Evolutionary conservation across 305 asterid species (phyloP), one percentile per base, ranked within the genome.

Genomic region (Andrographis paniculata): DNA sequence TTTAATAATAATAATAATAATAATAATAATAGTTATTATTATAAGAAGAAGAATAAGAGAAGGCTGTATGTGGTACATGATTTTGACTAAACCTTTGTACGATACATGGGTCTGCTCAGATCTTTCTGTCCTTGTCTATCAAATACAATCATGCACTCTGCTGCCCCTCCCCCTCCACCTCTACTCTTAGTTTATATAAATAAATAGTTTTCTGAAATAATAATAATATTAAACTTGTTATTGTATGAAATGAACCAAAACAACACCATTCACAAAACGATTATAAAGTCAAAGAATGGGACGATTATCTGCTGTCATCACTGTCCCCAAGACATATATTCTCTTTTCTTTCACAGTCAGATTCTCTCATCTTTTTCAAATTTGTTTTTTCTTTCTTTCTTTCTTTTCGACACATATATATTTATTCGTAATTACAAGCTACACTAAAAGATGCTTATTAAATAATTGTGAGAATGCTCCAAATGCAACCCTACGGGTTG

Each of bases 1-100:
- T 11, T 5, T 2, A 5, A 14, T 3, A 2, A 37, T 0, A 37
- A 13, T 37, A 37, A 1, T 2, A 14, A 9, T 13, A 37, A 33
- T 33, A 33, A 33, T 5, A 33, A 33, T 33, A 33, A 33, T 6
- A 13, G 13, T 2, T 39, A 56, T 42, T 13, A 10, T 1, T 17
- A 45, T 39, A 24, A 24, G 30, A 3, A 24, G 30, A 8, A 24
- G 30, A 24, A 24, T n/a, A 24, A 24, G 30, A 3, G 30, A 24
- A 8, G 4, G 30, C 8, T 24, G 30, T 61, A 66, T 42, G 53
- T 18, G 41, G 58, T 55, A 42, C 53, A 53, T 70, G 64, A 65
- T 61, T 55, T 71, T 71, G 71, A 71, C 74, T 53, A 51, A 66
- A 66, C 70, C 60, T 49, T 59, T 66, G 68, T 66, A 55, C 65